These are phyloP conservation scores for Cicer arietinum DNA, from an alignment of 306 rosid genomes.

Conservation along the genomic window DNA sequence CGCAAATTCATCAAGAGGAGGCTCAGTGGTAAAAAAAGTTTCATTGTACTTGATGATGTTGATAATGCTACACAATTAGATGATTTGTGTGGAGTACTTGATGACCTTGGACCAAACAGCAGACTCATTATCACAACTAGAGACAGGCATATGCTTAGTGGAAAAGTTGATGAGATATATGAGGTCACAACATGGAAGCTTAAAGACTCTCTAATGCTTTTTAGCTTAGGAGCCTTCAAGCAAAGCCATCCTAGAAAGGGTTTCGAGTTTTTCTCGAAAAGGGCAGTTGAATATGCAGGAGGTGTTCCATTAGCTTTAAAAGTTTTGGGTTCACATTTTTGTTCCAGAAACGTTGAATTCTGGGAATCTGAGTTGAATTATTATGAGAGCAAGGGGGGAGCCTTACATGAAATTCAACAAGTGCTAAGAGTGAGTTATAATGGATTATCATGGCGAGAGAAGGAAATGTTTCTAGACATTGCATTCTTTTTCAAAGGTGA, in stretches of 20 bases:
- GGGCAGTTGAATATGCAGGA: slow-evolving; percentile 7
- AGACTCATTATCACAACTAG: slow-evolving; percentile 29
- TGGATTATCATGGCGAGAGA: not conserved
- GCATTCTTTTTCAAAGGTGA: slow-evolving; percentile 41
- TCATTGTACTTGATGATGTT: slow-evolving; percentile 35
- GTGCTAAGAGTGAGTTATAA: slow-evolving; percentile 23
- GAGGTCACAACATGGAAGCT: not conserved
- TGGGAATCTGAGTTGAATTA: slow-evolving; percentile 5
- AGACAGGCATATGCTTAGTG: not conserved
- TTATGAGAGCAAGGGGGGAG: not conserved
- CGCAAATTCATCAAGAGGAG: not conserved
- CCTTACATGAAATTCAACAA: not conserved
- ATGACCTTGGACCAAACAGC: not conserved
- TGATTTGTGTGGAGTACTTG: not conserved
- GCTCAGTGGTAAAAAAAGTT: not conserved
- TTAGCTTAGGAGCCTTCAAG: slow-evolving; percentile 9
- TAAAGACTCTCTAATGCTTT: not conserved
- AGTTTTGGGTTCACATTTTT: slow-evolving; percentile 32
- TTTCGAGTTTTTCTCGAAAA: not conserved
- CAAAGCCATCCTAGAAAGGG: not conserved
- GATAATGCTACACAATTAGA: not conserved
- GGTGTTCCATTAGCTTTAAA: slow-evolving; percentile 32
- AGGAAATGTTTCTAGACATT: slow-evolving; percentile 37
- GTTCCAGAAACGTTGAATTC: not conserved
- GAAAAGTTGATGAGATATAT: slow-evolving; percentile 1